phyloP scores from a whole-genome alignment of 2,329 filamentous ascomycete species.

The Venturia oleaginea region DNA sequence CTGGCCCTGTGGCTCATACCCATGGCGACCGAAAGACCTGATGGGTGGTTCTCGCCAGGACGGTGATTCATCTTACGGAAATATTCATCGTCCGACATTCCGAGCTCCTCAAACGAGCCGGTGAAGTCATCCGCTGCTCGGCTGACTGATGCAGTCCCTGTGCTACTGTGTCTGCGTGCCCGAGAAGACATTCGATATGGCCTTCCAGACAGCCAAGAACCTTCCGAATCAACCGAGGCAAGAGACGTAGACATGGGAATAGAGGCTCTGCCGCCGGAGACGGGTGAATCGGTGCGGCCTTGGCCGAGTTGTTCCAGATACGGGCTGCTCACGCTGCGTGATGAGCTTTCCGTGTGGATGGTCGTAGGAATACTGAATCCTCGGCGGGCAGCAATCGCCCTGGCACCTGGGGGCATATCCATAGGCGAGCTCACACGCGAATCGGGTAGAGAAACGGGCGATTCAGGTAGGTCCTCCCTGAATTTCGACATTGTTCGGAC shows the following conservation, averaged over 20 bases:
- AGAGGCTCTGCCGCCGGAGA: slow-evolving; percentile 20
- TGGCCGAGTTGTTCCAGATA: slow-evolving; percentile 23
- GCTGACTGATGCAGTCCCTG: slow-evolving; percentile 31
- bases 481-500: slow-evolving; percentile 85
- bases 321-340: neutral
- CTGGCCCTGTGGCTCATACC: slow-evolving; percentile 28
- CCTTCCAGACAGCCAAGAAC: slow-evolving; percentile 85
- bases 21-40: slow-evolving; percentile 21
- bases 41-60: slow-evolving; percentile 30
- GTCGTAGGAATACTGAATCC: slow-evolving; percentile 29
- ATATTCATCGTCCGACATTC: slow-evolving; percentile 64
- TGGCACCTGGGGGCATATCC: slow-evolving; percentile 36
- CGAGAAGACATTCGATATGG: slow-evolving; percentile 41
- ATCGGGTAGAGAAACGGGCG: slow-evolving; percentile 75
- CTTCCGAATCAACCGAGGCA: slow-evolving; percentile 91
- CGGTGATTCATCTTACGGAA: slow-evolving; percentile 47
- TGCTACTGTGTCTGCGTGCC: slow-evolving; percentile 38
- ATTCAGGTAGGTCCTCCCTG: slow-evolving; percentile 81
- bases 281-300: slow-evolving; percentile 24
- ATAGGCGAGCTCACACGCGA: slow-evolving; percentile 75
- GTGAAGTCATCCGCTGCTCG: slow-evolving; percentile 42
- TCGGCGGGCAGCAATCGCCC: slow-evolving; percentile 32
- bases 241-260: slow-evolving; percentile 65
- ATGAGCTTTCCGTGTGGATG: slow-evolving; percentile 14
- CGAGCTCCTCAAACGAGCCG: slow-evolving; percentile 57